phyloP scores from a whole-genome alignment of 192 early-diverging fungal genomes.

The Irineochytrium annulatum region DNA sequence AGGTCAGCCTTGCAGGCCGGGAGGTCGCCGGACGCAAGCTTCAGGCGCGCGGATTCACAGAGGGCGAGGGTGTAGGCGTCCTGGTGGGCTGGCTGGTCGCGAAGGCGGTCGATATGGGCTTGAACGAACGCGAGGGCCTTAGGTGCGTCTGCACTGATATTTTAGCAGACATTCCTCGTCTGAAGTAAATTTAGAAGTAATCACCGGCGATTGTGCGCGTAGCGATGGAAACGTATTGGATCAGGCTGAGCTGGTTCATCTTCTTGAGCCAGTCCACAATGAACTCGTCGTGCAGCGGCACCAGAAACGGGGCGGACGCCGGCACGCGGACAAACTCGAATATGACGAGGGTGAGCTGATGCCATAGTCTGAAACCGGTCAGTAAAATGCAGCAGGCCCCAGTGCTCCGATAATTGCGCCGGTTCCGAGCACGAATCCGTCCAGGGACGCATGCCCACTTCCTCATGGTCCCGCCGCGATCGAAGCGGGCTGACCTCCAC shows the following conservation, averaged over 20 bases:
- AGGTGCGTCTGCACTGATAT: slow-evolving; percentile 12
- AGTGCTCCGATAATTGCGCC: background rate
- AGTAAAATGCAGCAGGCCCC: background rate
- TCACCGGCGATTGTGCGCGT: slow-evolving; percentile 70
- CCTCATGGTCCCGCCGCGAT: too few species aligned
- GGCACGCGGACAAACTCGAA: slow-evolving; percentile 77
- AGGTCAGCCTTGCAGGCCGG: slow-evolving; percentile 80
- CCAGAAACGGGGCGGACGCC: slow-evolving; percentile 69
- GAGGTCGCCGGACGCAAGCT: slow-evolving; percentile 71
- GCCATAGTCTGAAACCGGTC: slow-evolving; percentile 76
- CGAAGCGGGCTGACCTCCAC: too few species aligned
- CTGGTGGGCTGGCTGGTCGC: slow-evolving; percentile 50
- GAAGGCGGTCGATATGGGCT: slow-evolving; percentile 64
- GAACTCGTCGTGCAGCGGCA: slow-evolving; percentile 86
- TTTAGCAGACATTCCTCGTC: slow-evolving; percentile 8
- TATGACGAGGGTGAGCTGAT: slow-evolving; percentile 85
- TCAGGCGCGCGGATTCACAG: slow-evolving; percentile 83
- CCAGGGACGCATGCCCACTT: background rate
- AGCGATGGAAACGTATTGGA: slow-evolving; percentile 74
- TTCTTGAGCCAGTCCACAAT: slow-evolving; percentile 88
- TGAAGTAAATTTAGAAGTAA: background rate
- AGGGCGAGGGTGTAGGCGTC: slow-evolving; percentile 83
- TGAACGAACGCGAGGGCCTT: slow-evolving; percentile 71
- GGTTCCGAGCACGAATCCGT: background rate
- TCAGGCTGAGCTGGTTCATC: slow-evolving; percentile 92